phyloP scores from a whole-genome alignment of 139 green algal genomes.

The Coccomyxa sp. region DNA sequence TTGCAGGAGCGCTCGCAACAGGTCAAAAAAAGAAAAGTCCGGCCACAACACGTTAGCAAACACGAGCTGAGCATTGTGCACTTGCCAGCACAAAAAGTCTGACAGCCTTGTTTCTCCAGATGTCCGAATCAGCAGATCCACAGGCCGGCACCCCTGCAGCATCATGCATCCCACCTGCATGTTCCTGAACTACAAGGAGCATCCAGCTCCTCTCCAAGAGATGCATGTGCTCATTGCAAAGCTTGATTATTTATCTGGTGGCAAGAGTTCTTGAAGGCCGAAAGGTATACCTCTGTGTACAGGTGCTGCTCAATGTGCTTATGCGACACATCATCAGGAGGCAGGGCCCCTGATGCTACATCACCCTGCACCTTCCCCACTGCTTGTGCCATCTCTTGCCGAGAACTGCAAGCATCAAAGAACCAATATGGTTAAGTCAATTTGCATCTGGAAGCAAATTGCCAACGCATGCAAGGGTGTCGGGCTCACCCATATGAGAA shows the following conservation, averaged over 20 bases:
- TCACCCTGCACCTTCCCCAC: slow-evolving; percentile 18
- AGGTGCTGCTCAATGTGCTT: slow-evolving; percentile 31
- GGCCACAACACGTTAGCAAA: slow-evolving; percentile 85
- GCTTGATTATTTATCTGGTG: background rate
- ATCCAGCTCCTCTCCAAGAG: too few relatives aligned
- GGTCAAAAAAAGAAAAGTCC: slow-evolving; percentile 71
- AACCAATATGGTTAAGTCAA: background rate
- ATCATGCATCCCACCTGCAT: background rate
- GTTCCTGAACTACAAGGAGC: background rate
- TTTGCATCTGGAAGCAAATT: background rate
- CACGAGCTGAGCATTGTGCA: slow-evolving; percentile 54
- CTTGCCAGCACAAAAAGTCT: slow-evolving; percentile 89
- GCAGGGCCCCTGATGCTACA: slow-evolving; percentile 22
- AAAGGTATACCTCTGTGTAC: slow-evolving; percentile 27
- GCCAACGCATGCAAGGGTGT: background rate
- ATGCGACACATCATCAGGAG: slow-evolving; percentile 25
- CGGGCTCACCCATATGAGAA: slow-evolving; percentile 81
- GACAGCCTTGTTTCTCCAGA: slow-evolving; percentile 83
- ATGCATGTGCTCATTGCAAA: background rate
- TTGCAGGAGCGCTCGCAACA: slow-evolving; percentile 51
- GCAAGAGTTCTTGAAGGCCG: background rate
- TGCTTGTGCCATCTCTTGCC: slow-evolving; percentile 58
- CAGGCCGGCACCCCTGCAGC: slow-evolving; percentile 44
- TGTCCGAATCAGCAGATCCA: slow-evolving; percentile 86
- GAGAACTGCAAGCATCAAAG: slow-evolving; percentile 27